phyloP scores from a whole-genome alignment of 129 eudicot species.

The Chrysanthemum lavandulifolium region DNA sequence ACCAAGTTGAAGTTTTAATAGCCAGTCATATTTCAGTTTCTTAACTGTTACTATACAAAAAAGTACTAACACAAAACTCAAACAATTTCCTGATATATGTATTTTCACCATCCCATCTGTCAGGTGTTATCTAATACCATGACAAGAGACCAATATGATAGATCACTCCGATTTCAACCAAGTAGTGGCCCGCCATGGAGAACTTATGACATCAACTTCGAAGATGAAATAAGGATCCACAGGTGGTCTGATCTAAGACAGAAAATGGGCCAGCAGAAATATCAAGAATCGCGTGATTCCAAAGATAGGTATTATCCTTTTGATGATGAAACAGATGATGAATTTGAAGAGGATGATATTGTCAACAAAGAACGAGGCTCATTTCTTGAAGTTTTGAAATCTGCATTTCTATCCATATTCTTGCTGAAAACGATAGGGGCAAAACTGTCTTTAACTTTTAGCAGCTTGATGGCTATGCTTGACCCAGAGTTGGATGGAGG shows the following conservation, averaged over 20 bases:
- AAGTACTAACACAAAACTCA: not conserved
- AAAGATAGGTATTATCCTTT: slow-evolving; percentile 35
- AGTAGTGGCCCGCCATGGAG: slow-evolving; percentile 37
- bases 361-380: slow-evolving; percentile 46
- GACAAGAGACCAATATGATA: slow-evolving; percentile 65
- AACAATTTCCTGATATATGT: not conserved
- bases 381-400: slow-evolving; percentile 56
- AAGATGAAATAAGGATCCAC: slow-evolving; percentile 50
- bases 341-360: slow-evolving; percentile 31
- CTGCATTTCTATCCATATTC: slow-evolving; percentile 69
- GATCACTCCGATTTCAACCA: slow-evolving; percentile 39
- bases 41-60: not conserved
- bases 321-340: slow-evolving; percentile 37
- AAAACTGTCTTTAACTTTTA: slow-evolving; percentile 66
- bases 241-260: slow-evolving; percentile 69
- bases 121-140: slow-evolving; percentile 66
- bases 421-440: slow-evolving; percentile 76
- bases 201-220: slow-evolving; percentile 41
- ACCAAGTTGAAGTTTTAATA: too few species aligned
- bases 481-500: slow-evolving; percentile 73
- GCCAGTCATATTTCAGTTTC: too few species aligned
- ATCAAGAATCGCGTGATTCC: slow-evolving; percentile 36
- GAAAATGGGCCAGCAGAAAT: slow-evolving; percentile 48
- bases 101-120: slow-evolving; percentile 5
- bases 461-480: slow-evolving; percentile 70